Base-by-base conservation (phyloP, 2,329 filamentous ascomycete species). In the Colletotrichum tropicale region DNA sequence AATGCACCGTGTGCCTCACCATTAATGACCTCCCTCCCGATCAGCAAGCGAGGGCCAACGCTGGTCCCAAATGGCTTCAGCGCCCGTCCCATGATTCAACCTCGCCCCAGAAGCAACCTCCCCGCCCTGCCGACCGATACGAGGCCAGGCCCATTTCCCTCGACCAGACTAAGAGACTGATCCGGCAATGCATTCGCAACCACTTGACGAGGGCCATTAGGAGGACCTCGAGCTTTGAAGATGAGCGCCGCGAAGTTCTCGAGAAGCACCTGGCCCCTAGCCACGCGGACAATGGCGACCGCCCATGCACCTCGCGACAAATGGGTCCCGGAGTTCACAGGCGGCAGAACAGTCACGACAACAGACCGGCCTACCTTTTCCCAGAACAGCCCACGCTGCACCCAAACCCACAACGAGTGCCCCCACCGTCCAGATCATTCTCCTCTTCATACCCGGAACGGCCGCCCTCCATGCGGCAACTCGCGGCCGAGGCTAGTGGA, bases 1-100 rank as follows among this genome's bases (percentile, higher is more conserved):
- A 95, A 79, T 98, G 96, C 83, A 94, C 94, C 56, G 93, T 95
- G 70, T 98, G 96, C 83, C 87, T 94, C 80, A 97, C 94, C 21
- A 92, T 98, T 81, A 98, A 98, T 82, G 95, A 98, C 82, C 84
- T 98, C 62, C 69, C 58, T 36, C 66, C 68, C 8, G 72, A 76
- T 28, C 66, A 71, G 9, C 67, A 61, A 56, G 56, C 67, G 55
- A 71, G 69, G 52, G 24, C 69, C 36, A 74, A 69, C 34, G 58
- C 16, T 56, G 75, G 70, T 56, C 72, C 77, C 18, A 77, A 69
- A 52, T 78, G 77, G 77, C 72, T 78, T 30, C 75, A 74, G 52
- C 68, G 72, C 24, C 71, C 75, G 9, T 66, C 61, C 16, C 76
- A 76, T 48, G 62, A 70, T 7, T 77, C 76, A 9, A 34, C 69